Base-by-base conservation (phyloP, 305 asterid species). In the Andrographis paniculata region DNA sequence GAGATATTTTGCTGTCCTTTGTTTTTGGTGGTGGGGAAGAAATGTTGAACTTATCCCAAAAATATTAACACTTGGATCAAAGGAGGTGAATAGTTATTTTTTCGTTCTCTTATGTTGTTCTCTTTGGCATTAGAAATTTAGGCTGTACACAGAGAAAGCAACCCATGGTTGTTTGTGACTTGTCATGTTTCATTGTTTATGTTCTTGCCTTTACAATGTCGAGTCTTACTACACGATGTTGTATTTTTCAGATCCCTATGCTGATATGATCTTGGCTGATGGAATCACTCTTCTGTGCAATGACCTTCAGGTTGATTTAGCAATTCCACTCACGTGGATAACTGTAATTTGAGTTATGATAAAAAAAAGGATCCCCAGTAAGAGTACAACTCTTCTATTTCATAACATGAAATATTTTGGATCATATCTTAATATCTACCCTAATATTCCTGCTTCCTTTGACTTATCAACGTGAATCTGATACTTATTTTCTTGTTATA, bases 211-310 rank as follows among this genome's bases (percentile, higher is more conserved):
- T 55, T 48, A 22, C 20, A 43, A 43, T 43, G 49, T 62, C 48
- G 37, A 53, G 43, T 56, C 69, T 66, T 42, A 65, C 38, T 21
- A 47, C 12, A 20, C 18, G 33, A 31, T 69, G 37, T 61, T 55
- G 19, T 52, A 48, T 55, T 59, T 61, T 77, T 62, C 89, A 91
- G 96, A 91, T 73, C 69, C 77, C 30, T 78, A 81, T 53, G 69
- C 81, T 53, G 96, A 91, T 59, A 83, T 91, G 96, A 77, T 91
- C 61, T 48, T 84, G 83, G 99, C 78, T 62, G 99, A 91, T 61
- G 99, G 99, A 47, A 91, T 91, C 72, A 66, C 93, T 60, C 59
- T 77, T 60, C 52, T 87, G 20, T 91, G 99, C 78, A 84, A 60
- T 58, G 96, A 91, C 64, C 73, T 91, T 57, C 93, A 83, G 99